Evolutionary conservation across 2,329 filamentous ascomycete species (phyloP).

Genomic region (Drechslerella coelobrocha): DNA sequence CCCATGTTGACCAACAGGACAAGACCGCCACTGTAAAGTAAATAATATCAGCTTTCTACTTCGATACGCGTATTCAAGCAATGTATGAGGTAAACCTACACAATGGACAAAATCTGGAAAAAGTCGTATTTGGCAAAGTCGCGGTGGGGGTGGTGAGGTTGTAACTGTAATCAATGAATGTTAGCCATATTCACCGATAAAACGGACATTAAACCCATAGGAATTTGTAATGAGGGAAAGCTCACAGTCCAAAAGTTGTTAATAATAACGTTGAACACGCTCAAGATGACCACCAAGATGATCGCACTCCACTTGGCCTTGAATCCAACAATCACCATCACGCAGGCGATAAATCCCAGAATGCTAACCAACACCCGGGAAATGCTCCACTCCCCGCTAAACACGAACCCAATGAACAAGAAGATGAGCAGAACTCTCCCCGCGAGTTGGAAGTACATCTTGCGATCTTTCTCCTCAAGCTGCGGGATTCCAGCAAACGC

Average conservation of each 20-base stretch:
- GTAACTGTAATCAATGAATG: constrained; percentile 68
- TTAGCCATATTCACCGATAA: constrained; percentile 55
- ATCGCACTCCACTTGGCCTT: constrained; percentile 99
- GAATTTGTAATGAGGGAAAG: background rate
- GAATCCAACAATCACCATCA: constrained; percentile 99
- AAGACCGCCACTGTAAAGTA: constrained; percentile 73
- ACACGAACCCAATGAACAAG: constrained; percentile 95
- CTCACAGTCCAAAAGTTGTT: constrained; percentile 99
- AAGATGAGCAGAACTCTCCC: constrained; percentile 95
- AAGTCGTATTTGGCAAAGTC: constrained; percentile 99
- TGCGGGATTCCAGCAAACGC: constrained; percentile 91
- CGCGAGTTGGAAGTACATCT: constrained; percentile 99
- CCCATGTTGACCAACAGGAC: constrained; percentile 98
- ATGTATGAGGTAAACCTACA: constrained; percentile 65
- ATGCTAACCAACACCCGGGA: constrained; percentile 84
- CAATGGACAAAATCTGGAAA: constrained; percentile 99
- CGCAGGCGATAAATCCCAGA: constrained; percentile 85
- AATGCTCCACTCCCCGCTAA: constrained; percentile 89
- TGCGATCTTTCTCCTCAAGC: constrained; percentile 98
- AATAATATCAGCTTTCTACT: constrained; percentile 51
- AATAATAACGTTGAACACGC: constrained; percentile 93
- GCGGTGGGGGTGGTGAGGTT: constrained; percentile 98
- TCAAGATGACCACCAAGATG: constrained; percentile 91
- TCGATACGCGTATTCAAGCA: constrained; percentile 15
- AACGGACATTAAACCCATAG: constrained; percentile 17